These are phyloP conservation scores for Viridothelium virens DNA, from an alignment of 495 filamentous ascomycete species.

Conservation along the genomic window DNA sequence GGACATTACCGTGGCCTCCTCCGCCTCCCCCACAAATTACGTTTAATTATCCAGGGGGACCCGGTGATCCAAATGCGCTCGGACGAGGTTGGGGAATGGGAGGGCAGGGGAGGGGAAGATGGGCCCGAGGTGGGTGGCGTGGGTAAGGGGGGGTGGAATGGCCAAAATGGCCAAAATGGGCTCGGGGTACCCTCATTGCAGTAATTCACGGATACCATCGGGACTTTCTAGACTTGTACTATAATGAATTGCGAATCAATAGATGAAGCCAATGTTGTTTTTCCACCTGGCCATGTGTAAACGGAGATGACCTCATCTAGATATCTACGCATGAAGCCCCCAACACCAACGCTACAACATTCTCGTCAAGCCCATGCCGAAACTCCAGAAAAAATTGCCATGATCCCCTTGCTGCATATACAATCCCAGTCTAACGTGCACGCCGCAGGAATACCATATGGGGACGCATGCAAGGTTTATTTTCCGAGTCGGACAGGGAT, in stretches of 20 bases:
- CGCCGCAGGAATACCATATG: background rate
- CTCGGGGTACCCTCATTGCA: background rate
- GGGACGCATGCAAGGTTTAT: background rate
- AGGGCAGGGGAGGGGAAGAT: background rate
- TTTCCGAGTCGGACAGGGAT: background rate
- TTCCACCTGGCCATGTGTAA: too few relatives aligned
- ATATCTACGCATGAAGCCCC: background rate
- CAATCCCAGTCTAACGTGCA: background rate
- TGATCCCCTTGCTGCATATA: background rate
- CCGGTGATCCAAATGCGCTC: background rate
- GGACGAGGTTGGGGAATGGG: background rate
- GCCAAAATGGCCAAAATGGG: background rate
- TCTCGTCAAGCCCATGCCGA: background rate
- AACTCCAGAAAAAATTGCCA: background rate
- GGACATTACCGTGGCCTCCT: slow-evolving; percentile 14
- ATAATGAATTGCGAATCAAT: background rate
- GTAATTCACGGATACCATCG: too few relatives aligned
- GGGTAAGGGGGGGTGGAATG: background rate
- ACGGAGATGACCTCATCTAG: too few relatives aligned
- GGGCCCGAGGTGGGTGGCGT: background rate
- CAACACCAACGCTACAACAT: slow-evolving; percentile 1
- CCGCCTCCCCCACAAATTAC: slow-evolving; percentile 10
- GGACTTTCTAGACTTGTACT: too few relatives aligned
- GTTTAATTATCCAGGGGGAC: too few relatives aligned
- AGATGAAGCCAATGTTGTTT: too few relatives aligned